Percentiles rank a stretch among this genome's conserved stretches.
Conservation (phyloP, 1,284 basidiomycete genomes). For the Retiboletus flavoniger region DNA sequence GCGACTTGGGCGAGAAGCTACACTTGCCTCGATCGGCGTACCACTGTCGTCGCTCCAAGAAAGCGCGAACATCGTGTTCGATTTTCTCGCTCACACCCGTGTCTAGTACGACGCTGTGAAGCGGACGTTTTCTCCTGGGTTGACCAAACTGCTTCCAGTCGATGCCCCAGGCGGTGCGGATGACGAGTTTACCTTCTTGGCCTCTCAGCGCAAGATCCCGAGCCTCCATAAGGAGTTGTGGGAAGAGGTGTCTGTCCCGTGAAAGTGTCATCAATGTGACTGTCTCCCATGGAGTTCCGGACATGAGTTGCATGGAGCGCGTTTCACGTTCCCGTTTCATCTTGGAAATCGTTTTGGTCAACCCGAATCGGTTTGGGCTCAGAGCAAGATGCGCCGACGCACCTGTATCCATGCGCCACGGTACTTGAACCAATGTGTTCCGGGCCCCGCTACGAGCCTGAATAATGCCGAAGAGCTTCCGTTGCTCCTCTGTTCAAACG, state of each 20-base stretch:
- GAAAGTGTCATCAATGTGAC: conserved; percentile 93
- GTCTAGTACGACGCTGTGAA: conserved; percentile 90
- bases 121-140: conserved; percentile 83
- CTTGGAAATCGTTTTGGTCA: conserved; percentile 41
- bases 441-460: conserved; percentile 93
- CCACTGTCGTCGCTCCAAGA: conserved; percentile 86
- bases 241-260: conserved; percentile 80
- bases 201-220: conserved; percentile 82
- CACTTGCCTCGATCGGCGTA: conserved; percentile 90
- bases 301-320: conserved; percentile 88
- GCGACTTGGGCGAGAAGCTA: conserved; percentile 4
- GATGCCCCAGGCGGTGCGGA: conserved; percentile 94
- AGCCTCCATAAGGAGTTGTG: conserved; percentile 82
- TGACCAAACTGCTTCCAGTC: conserved; percentile 97
- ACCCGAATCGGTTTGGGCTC: conserved; percentile 2
- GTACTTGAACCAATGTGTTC: conserved; percentile 92
- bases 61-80: conserved; percentile 77
- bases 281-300: conserved; percentile 96
- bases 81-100: conserved; percentile 79
- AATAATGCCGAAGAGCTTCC: conserved; percentile 86
- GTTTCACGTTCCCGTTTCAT: conserved; percentile 92
- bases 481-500: conserved; percentile 83
- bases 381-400: conserved; percentile 30
- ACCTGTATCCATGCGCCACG: conserved; percentile 95
- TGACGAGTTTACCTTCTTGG: conserved; percentile 93